These are phyloP conservation scores for Cymbidium sinense DNA, from an alignment of 106 monocot genomes.

Conservation along the genomic window DNA sequence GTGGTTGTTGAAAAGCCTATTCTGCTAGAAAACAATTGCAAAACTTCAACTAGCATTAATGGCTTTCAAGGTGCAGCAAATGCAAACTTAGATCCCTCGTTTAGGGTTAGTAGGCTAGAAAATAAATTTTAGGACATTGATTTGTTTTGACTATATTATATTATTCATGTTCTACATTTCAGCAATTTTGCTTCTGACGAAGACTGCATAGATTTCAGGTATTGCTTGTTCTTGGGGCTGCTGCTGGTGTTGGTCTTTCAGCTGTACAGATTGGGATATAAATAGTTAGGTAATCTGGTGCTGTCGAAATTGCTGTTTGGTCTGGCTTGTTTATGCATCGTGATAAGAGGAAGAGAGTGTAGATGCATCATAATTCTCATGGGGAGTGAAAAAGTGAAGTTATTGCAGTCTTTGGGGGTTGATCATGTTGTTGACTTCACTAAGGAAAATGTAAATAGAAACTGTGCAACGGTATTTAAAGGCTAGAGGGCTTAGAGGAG, in stretches of 20 bases:
- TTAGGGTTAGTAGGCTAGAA: too few relatives aligned
- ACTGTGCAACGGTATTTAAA: constrained; percentile 73
- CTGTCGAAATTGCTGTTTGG: constrained; percentile 71
- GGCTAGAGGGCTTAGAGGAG: constrained; percentile 63
- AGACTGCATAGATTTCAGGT: constrained; percentile 61
- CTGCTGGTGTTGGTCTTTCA: constrained; percentile 92
- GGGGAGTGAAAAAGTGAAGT: constrained; percentile 65
- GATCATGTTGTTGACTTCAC: constrained; percentile 79
- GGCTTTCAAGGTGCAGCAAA: too few relatives aligned
- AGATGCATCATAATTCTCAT: constrained; percentile 31
- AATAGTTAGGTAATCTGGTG: constrained; percentile 91
- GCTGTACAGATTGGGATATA: constrained; percentile 98
- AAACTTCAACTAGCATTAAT: too few relatives aligned
- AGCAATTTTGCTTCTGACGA: not conserved
- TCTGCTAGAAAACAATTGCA: too few relatives aligned
- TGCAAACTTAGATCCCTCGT: too few relatives aligned
- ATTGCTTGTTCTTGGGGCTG: constrained; percentile 95
- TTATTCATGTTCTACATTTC: not conserved
- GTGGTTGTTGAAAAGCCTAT: too few relatives aligned
- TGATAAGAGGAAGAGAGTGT: not conserved
- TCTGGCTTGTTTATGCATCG: not conserved
- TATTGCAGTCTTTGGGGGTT: constrained; percentile 80
- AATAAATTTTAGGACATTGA: not conserved
- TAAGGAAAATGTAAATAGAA: constrained; percentile 55
- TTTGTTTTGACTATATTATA: not conserved